phyloP scores from a whole-genome alignment of 495 filamentous ascomycete genomes.

The Ramalina intermedia region DNA sequence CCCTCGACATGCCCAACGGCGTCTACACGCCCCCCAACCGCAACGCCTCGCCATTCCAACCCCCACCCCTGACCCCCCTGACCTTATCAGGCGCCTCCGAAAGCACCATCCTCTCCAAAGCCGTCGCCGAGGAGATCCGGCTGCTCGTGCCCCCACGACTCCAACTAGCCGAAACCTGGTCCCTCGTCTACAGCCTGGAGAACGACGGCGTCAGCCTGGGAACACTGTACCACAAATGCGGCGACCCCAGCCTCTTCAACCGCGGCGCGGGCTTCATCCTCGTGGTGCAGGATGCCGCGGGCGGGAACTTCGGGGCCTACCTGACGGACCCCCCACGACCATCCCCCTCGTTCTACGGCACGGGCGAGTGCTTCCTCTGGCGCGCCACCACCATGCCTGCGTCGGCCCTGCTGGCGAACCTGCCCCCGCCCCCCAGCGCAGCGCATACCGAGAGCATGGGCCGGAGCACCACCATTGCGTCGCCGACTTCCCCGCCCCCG shows the following conservation, averaged over 20 bases:
- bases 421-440: conserved; percentile 42
- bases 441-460: conserved; percentile 55
- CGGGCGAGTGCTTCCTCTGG: conserved; percentile 97
- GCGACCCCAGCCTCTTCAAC: conserved; percentile 35
- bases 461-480: conserved; percentile 52
- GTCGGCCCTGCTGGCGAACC: conserved; percentile 42
- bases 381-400: conserved; percentile 44
- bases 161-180: conserved; percentile 78
- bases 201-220: conserved; percentile 76
- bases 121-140: conserved; percentile 86
- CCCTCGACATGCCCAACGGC: conserved; percentile 18
- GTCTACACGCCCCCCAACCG: conserved; percentile 33
- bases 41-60: conserved; percentile 46
- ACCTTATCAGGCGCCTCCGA: conserved; percentile 26
- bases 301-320: conserved; percentile 81
- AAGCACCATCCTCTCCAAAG: conserved; percentile 44
- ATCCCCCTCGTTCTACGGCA: conserved; percentile 77
- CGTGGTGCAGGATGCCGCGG: conserved; percentile 57
- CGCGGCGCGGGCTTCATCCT: conserved; percentile 62
- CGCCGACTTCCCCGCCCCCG: too few species aligned
- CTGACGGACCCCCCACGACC: conserved; percentile 76
- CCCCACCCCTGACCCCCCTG: conserved; percentile 42
- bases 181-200: conserved; percentile 77
- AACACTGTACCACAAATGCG: conserved; percentile 73
- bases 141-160: conserved; percentile 73